Percentiles rank a stretch among this genome's conserved stretches.
phyloP scores from a whole-genome alignment of 1,284 basidiomycete species.

The Ceratobasidium sp. region DNA sequence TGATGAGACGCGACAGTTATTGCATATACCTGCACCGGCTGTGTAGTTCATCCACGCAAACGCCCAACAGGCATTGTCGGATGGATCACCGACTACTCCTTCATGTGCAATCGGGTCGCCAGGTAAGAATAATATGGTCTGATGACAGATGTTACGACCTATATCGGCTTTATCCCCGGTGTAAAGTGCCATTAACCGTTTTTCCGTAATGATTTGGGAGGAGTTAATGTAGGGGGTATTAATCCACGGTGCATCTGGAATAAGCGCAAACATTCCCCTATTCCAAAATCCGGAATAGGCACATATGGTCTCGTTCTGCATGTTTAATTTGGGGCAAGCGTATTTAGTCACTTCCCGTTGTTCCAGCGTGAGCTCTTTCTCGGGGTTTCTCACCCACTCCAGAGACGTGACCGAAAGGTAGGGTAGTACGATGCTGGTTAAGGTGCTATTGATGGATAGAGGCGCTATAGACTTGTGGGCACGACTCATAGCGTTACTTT shows the following conservation, averaged over 20 bases:
- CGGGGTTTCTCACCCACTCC: neutral
- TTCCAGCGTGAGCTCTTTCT: neutral
- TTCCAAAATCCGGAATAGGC: neutral
- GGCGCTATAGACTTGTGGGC: neutral
- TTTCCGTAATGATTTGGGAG: neutral
- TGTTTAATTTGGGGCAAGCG: neutral
- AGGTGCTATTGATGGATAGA: neutral
- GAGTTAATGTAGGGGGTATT: neutral
- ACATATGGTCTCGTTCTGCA: too few relatives aligned
- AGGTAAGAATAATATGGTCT: neutral
- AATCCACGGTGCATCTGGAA: neutral
- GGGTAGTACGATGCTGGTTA: slow-evolving; percentile 2
- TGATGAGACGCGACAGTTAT: neutral
- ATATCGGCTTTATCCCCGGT: neutral
- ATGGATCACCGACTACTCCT: neutral
- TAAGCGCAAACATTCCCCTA: neutral
- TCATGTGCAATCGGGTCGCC: neutral
- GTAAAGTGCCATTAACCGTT: neutral
- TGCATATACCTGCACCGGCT: neutral
- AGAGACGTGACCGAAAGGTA: slow-evolving; percentile 3
- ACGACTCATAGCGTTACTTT: neutral
- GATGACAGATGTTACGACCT: neutral
- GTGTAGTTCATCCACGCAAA: neutral
- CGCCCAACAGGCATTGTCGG: neutral
- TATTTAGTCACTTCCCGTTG: neutral